phyloP scores from a whole-genome alignment of 75 land plant species.

The Ceratopteris richardii region DNA sequence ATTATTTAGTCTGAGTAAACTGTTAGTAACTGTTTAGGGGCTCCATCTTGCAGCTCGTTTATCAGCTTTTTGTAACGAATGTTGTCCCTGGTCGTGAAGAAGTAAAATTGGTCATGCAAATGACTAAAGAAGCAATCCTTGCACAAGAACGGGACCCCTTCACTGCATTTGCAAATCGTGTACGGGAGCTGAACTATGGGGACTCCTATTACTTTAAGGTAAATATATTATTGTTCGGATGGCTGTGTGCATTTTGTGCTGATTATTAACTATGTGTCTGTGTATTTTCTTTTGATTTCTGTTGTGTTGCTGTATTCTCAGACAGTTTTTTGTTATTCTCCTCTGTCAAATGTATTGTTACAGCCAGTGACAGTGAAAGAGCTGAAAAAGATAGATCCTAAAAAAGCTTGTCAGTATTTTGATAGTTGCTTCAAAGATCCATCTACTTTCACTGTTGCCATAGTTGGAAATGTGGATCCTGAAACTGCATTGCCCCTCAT shows the following conservation, averaged over 20 bases:
- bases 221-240: slow-evolving; percentile 9
- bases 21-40: too few relatives aligned
- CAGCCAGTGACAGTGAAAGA: slow-evolving; percentile 82
- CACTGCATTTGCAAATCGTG: slow-evolving; percentile 87
- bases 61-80: slow-evolving; percentile 79
- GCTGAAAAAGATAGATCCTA: slow-evolving; percentile 75
- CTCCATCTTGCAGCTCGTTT: slow-evolving; percentile 57
- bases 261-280: too few relatives aligned
- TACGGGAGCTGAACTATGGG: slow-evolving; percentile 92
- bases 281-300: too few relatives aligned
- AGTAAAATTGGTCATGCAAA: slow-evolving; percentile 96
- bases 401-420: slow-evolving; percentile 76
- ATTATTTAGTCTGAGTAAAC: too few relatives aligned
- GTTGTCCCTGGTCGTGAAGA: slow-evolving; percentile 86
- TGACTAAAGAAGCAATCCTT: slow-evolving; percentile 85
- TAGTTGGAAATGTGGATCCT: slow-evolving; percentile 86
- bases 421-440: slow-evolving; percentile 92
- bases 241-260: background rate
- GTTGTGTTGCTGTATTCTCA: too few relatives aligned
- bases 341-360: too few relatives aligned
- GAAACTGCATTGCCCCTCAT: slow-evolving; percentile 56
- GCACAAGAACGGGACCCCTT: slow-evolving; percentile 99
- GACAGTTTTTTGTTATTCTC: too few relatives aligned
- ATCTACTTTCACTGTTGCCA: slow-evolving; percentile 75
- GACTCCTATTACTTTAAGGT: slow-evolving; percentile 96